Conservation (phyloP, 2,329 filamentous ascomycete genomes). For the Venturia aucupariae region DNA sequence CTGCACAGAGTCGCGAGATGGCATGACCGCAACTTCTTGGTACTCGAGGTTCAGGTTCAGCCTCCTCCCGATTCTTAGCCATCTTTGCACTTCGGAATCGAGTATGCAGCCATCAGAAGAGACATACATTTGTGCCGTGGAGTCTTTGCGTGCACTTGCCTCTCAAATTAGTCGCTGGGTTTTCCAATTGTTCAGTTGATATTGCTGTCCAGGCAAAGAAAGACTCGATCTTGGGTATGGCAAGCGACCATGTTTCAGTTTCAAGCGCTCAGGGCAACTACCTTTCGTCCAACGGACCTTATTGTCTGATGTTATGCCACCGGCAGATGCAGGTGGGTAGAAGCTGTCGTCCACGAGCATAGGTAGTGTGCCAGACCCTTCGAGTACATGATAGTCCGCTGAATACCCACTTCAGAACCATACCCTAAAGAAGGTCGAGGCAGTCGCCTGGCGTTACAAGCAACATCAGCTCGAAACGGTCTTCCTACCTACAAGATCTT, state of each 20-base stretch:
- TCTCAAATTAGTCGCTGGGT: background rate
- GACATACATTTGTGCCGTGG: background rate
- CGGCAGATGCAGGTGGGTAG: background rate
- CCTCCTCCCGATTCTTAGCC: background rate
- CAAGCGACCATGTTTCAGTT: slow-evolving; percentile 3
- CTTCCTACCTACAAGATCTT: background rate
- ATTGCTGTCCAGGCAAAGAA: background rate
- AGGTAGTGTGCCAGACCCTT: background rate
- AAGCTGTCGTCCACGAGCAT: background rate
- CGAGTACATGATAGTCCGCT: background rate
- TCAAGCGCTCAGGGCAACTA: background rate
- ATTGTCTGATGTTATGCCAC: background rate
- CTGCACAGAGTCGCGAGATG: background rate
- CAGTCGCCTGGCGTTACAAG: background rate
- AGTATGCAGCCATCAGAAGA: background rate
- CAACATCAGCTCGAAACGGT: background rate
- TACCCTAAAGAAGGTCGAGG: background rate
- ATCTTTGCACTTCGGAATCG: background rate
- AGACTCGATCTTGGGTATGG: background rate
- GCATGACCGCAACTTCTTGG: background rate
- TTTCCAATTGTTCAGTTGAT: background rate
- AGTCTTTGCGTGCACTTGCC: background rate
- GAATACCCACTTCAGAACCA: background rate
- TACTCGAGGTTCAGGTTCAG: background rate
- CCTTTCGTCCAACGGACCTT: background rate